Evolutionary conservation across 225 moss, liverwort and hornwort species (phyloP), one percentile per base, ranked within the genome.

Genomic region (Bryum argenteum): DNA sequence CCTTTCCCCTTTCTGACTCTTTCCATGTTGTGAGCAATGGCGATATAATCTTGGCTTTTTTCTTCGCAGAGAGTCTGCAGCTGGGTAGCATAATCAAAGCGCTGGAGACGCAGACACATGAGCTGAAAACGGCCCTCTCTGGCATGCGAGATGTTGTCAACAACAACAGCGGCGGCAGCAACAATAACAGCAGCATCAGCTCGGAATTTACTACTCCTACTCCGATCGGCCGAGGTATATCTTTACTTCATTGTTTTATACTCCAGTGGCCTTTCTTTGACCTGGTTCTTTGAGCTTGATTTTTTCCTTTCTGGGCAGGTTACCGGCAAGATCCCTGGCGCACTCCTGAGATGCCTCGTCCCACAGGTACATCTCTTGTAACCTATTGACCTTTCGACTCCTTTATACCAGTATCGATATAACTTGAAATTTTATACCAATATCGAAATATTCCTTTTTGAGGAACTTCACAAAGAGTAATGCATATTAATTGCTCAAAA

Each of bases 71-170:
- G 68, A 83, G 89, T 67, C 75, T 84, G 67, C 89, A 82, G 17
- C 58, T 89, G 66, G 90, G 93, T 69, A 86, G 73, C 61, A 83
- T 93, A 72, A 81, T 90, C 37, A 90, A 86, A 73, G 90, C 93
- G 15, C 73, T 97, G 71, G 96, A 93, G 71, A 83, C 79, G 13
- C 96, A 93, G 72, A 97, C 96, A 56, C 80, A 87, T 64, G 93
- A 91, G 78, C 69, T 97, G 62, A 97, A 90, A 78, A 81, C 86
- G 9, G 84, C 89, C 44, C 73, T 97, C 52, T 81, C 89, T 44
- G 87, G 93, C 53, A 83, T 97, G 85, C 85, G 81, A 65, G 96
- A 91, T 76, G 84, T 80, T 45, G 78, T 84, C 28, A 81, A 75
- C 45, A 82, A 44, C 71, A 80, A 61, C 23, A 53, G 17, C 47